A percentile compares a stretch with the other conserved stretches of the same genome.
Evolutionary conservation across 2,329 filamentous ascomycete species (phyloP).

Genomic region (Canariomyces notabilis): DNA sequence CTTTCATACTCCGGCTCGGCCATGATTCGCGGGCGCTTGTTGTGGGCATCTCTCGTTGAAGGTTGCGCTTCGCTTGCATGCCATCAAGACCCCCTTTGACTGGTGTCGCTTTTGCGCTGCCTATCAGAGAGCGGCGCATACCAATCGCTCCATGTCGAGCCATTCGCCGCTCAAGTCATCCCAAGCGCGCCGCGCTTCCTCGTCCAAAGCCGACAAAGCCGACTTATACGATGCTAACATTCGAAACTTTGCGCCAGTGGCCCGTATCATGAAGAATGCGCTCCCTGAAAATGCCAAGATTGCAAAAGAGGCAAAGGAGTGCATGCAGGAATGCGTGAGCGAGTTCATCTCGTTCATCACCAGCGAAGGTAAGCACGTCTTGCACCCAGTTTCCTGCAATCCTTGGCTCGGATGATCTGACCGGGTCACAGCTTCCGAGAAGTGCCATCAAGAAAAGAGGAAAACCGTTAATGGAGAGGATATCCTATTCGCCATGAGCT

Average conservation of each 20-base stretch:
- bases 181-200: slow-evolving; percentile 40
- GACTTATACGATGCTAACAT: slow-evolving; percentile 82
- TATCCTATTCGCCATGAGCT: slow-evolving; percentile 98
- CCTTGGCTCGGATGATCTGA: slow-evolving; percentile 19
- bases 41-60: slow-evolving; percentile 26
- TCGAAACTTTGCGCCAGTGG: slow-evolving; percentile 90
- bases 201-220: slow-evolving; percentile 43
- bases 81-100: slow-evolving; percentile 32
- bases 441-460: slow-evolving; percentile 98
- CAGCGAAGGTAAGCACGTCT: slow-evolving; percentile 73
- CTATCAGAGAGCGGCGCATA: slow-evolving; percentile 32
- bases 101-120: slow-evolving; percentile 46
- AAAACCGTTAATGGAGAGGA: slow-evolving; percentile 99
- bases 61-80: slow-evolving; percentile 28
- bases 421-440: slow-evolving; percentile 76
- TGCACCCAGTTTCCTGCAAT: not conserved
- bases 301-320: slow-evolving; percentile 97
- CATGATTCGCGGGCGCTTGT: slow-evolving; percentile 33
- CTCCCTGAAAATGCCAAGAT: slow-evolving; percentile 98
- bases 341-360: slow-evolving; percentile 99
- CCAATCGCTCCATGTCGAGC: slow-evolving; percentile 51
- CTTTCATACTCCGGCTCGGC: slow-evolving; percentile 43
- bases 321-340: slow-evolving; percentile 99
- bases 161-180: slow-evolving; percentile 50
- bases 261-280: slow-evolving; percentile 97